phyloP scores from a whole-genome alignment of 139 green algal genomes.

The Chlorella ohadii region DNA sequence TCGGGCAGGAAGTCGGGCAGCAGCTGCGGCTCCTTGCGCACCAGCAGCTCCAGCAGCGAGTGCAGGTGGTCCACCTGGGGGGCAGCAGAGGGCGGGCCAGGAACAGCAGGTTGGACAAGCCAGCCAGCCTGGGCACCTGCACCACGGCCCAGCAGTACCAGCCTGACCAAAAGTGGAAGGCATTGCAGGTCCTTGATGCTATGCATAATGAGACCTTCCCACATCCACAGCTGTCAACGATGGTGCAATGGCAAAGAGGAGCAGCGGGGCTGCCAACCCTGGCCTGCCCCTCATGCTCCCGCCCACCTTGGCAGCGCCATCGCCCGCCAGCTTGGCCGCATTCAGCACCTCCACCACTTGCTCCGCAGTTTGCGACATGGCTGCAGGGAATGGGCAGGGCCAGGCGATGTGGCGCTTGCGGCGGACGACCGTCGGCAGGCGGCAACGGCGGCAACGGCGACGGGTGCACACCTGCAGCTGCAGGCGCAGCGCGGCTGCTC shows the following conservation, averaged over 20 bases:
- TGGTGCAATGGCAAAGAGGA: not conserved
- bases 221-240: too few relatives aligned
- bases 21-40: conserved; percentile 48
- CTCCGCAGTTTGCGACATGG: conserved; percentile 13
- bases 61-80: conserved; percentile 50
- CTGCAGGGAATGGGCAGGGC: too few relatives aligned
- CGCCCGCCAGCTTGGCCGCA: conserved; percentile 34
- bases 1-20: conserved; percentile 52
- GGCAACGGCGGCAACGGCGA: too few relatives aligned
- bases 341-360: conserved; percentile 53
- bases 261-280: not conserved
- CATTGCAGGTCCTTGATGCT: too few relatives aligned
- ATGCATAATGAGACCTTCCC: too few relatives aligned
- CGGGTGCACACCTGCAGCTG: too few relatives aligned
- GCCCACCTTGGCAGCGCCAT: conserved; percentile 36
- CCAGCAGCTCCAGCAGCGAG: conserved; percentile 56
- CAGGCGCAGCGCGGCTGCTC: too few relatives aligned
- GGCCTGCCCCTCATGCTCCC: not conserved
- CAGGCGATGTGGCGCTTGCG: too few relatives aligned
- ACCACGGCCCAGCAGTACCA: too few relatives aligned
- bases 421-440: too few relatives aligned
- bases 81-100: not conserved
- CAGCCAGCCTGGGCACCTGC: too few relatives aligned
- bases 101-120: not conserved
- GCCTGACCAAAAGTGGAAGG: too few relatives aligned